Base-by-base conservation (phyloP, 2,329 filamentous ascomycete species). In the Cadophora malorum region DNA sequence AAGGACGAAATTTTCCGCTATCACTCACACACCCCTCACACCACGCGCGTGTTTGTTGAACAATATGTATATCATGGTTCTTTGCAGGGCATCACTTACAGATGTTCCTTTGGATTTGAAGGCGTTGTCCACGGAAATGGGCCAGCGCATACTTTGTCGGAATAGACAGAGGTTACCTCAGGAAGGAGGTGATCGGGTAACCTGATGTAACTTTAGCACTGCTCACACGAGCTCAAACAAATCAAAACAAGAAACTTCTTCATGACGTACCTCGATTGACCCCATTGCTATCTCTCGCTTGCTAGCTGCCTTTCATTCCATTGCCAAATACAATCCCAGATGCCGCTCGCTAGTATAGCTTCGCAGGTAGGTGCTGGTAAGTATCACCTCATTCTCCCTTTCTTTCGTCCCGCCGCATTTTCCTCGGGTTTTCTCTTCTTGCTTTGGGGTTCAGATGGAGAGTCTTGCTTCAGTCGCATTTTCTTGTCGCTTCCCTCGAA, bases 71-170 rank as follows among this genome's bases (percentile, higher is more conserved):
- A 73, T 67, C 70, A 74, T 55, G 64, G 28, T 71, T 72, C 67
- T 74, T 75, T 73, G 73, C 67, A 70, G 62, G 65, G 59, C 70
- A 71, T 70, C 73, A 55, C 38, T 72, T 71, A 59, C 63, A 70
- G 73, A 69, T 70, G 67, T 53, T 60, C 63, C 58, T 63, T 70
- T 66, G 53, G 64, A 63, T 56, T 70, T 71, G 65, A 58, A 70
- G 75, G 76, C 74, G 76, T 77, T 76, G 67, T 72, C 74, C 72
- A 70, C 64, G 72, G 73, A 69, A 59, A 67, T 69, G 73, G 74
- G 72, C 67, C 68, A 72, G 73, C 72, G 70, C 66, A 71, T 65
- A 68, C 61, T 72, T 72, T 73, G 62, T 72, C 66, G 64, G 66
- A 65, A 72, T 71, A 49, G 74, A 74, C 70, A 75, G 58, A 58